Base-by-base conservation (phyloP, 2,329 filamentous ascomycete species). In the Thielaviopsis euricoi region DNA sequence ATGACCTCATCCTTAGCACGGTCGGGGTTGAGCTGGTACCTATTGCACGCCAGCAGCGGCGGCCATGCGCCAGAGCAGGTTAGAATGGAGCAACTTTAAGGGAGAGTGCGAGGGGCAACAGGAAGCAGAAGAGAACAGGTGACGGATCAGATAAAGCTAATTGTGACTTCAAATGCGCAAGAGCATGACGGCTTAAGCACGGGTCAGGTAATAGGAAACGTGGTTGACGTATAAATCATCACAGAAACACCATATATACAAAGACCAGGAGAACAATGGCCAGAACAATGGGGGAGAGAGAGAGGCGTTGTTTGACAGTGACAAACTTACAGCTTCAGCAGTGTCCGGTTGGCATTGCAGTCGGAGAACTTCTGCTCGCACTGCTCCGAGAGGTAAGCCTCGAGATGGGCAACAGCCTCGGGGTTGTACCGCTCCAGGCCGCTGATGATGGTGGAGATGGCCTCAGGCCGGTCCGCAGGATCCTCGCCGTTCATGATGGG, bases 81-180 rank as follows among this genome's bases (percentile, higher is more conserved):
- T 61, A 58, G 59, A 56, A 52, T 40, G n/a, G 22, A 22, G 22
- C 7, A 23, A 21, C n/a, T 19, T 7, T 25, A 48, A 51, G 10
- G 15, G 15, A 26, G 33, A n/a, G 52, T 25, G 21, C 22, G 40
- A 21, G 12, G 25, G 17, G n/a, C 46, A 49, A 87, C 88, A 81
- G 56, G 95, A 95, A 95, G 95, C 88, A 57, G 95, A 95, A 95
- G 95, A 88, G 87, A 94, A 95, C 95, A 89, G 88, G 94, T 82
- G 74, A 74, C 56, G 49, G 55, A 58, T 61, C 74, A 74, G 53
- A 55, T 55, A 58, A 23, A 58, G 26, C 48, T 48, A 21, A 55
- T 46, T 48, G 46, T 60, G 40, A 60, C 51, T 60, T 60, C 58
- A 60, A 56, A 52, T 61, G 59, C 58, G 52, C 58, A 6, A 58